A percentile compares a stretch with the other conserved stretches of the same genome.
These are phyloP conservation scores for Backusella sp. DNA, from an alignment of 192 early-diverging fungal species.

Conservation along the genomic window DNA sequence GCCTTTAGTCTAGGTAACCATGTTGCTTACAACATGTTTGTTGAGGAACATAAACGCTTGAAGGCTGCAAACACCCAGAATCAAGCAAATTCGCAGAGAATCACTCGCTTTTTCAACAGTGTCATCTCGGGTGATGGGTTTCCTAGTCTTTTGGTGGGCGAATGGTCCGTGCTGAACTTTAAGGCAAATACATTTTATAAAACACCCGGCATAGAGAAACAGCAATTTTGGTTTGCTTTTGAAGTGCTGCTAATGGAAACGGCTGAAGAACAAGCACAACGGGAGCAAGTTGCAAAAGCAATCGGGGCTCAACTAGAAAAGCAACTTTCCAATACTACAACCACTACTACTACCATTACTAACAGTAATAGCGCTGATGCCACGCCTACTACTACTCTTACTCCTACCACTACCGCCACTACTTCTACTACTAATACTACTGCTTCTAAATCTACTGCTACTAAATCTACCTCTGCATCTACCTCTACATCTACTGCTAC, in stretches of 20 bases:
- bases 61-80: neutral
- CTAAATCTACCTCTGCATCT: neutral
- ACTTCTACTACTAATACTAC: neutral
- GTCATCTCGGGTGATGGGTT: slow-evolving; percentile 40
- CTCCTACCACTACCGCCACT: neutral
- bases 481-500: neutral
- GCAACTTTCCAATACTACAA: neutral
- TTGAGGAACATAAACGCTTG: slow-evolving; percentile 15
- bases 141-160: slow-evolving; percentile 48
- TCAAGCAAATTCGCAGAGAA: slow-evolving; percentile 6
- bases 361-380: neutral
- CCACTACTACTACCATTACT: neutral
- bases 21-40: slow-evolving; percentile 21
- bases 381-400: neutral
- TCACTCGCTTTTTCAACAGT: slow-evolving; percentile 31
- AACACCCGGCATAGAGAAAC: slow-evolving; percentile 44
- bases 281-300: slow-evolving; percentile 28
- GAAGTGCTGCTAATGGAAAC: slow-evolving; percentile 44
- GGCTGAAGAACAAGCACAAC: slow-evolving; percentile 31
- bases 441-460: neutral
- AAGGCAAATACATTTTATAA: slow-evolving; percentile 42
- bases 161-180: slow-evolving; percentile 44
- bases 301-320: neutral
- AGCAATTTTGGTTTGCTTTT: slow-evolving; percentile 48
- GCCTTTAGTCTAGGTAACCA: slow-evolving; percentile 19